phyloP scores from a whole-genome alignment of 2,329 filamentous ascomycete species.

The Phoma sp. region DNA sequence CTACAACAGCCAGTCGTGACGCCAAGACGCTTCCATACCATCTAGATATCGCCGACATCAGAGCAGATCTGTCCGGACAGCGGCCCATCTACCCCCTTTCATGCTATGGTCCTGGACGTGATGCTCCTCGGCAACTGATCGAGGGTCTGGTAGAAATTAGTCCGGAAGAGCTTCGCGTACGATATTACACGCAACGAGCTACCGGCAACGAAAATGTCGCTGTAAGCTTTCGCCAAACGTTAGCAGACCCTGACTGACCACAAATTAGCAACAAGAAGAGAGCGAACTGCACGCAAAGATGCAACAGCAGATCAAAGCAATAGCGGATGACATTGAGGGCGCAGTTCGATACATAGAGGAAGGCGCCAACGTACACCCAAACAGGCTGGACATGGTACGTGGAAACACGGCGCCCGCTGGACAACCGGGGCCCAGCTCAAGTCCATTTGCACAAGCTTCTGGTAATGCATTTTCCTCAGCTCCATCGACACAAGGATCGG shows the following conservation, averaged over 20 bases:
- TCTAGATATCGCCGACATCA: conserved; percentile 41
- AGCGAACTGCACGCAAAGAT: conserved; percentile 65
- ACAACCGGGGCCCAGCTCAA: conserved; percentile 20
- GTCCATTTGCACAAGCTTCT: conserved; percentile 36
- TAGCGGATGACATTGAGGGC: conserved; percentile 71
- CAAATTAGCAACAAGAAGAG: conserved; percentile 65
- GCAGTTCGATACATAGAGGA: conserved; percentile 57
- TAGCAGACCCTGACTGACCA: conserved; percentile 16
- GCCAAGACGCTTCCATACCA: conserved; percentile 30
- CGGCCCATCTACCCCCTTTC: conserved; percentile 86
- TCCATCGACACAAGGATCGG: conserved; percentile 27
- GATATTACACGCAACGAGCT: conserved; percentile 70
- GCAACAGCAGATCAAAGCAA: conserved; percentile 75
- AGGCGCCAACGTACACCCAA: conserved; percentile 44
- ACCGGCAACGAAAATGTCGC: conserved; percentile 65
- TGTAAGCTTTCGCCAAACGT: conserved; percentile 45
- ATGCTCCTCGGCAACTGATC: conserved; percentile 82
- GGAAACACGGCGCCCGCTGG: conserved; percentile 23
- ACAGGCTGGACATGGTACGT: conserved; percentile 41
- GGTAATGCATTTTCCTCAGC: conserved; percentile 39
- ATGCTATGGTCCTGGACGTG: conserved; percentile 77
- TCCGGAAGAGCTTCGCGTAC: conserved; percentile 81
- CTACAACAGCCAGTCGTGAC: conserved; percentile 25
- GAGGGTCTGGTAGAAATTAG: conserved; percentile 85
- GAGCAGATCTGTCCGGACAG: conserved; percentile 70